phyloP scores from a whole-genome alignment of 192 early-diverging fungal genomes.

The Linderina pennispora region DNA sequence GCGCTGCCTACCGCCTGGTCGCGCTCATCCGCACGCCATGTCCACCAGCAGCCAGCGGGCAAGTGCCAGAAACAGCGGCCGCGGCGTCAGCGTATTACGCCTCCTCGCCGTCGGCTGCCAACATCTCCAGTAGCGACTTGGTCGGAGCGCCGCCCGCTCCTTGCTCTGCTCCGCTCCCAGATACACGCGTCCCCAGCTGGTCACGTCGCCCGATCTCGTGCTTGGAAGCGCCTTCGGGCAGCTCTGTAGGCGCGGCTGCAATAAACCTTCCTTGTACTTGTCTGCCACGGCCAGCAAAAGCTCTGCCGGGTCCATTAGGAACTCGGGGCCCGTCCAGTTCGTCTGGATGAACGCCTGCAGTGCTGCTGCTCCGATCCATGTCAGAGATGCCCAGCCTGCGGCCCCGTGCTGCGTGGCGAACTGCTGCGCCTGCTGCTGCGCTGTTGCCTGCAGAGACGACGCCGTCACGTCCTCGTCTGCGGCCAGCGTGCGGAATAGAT shows the following conservation, averaged over 20 bases:
- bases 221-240: slow-evolving; percentile 37
- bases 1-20: slow-evolving; percentile 24
- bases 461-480: slow-evolving; percentile 8
- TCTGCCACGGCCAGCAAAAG: slow-evolving; percentile 47
- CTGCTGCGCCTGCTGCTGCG: too few relatives aligned
- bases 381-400: slow-evolving; percentile 15
- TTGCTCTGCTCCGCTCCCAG: slow-evolving; percentile 32
- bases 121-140: slow-evolving; percentile 33
- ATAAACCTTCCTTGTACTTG: slow-evolving; percentile 23
- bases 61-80: slow-evolving; percentile 61
- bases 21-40: slow-evolving; percentile 22
- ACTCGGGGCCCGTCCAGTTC: slow-evolving; percentile 86
- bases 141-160: slow-evolving; percentile 23
- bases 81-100: slow-evolving; percentile 71
- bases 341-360: slow-evolving; percentile 82
- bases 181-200: slow-evolving; percentile 30
- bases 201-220: slow-evolving; percentile 42
- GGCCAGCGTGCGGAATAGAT: slow-evolving; percentile 50
- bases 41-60: slow-evolving; percentile 64
- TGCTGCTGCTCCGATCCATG: slow-evolving; percentile 55
- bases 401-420: slow-evolving; percentile 8
- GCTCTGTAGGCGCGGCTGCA: slow-evolving; percentile 10
- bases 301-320: too few relatives aligned
- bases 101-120: slow-evolving; percentile 78
- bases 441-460: too few relatives aligned